A percentile compares a stretch with the other conserved stretches of the same genome.
Conservation (phyloP, 176 grass and related monocot genomes). For the Olyra latifolia region DNA sequence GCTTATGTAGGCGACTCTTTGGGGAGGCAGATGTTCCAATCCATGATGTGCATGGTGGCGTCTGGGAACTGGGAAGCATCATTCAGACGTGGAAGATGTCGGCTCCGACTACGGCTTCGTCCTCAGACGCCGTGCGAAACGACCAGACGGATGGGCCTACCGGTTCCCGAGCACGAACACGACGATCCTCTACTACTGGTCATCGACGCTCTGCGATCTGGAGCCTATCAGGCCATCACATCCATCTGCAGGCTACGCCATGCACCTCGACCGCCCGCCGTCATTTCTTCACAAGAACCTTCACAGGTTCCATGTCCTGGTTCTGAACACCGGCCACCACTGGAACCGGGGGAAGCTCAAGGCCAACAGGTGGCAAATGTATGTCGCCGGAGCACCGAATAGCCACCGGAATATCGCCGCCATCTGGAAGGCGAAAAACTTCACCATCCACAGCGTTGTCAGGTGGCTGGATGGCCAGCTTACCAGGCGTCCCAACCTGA, state of each 20-base stretch:
- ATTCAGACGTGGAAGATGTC: conserved; percentile 47
- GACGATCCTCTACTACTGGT: conserved; percentile 65
- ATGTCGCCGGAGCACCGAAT: conserved; percentile 27
- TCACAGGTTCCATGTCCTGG: conserved; percentile 37
- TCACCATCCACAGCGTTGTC: conserved; percentile 42
- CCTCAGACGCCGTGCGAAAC: conserved; percentile 17
- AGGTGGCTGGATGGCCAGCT: conserved; percentile 46
- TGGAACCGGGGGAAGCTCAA: conserved; percentile 59
- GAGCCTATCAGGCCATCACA: conserved; percentile 50
- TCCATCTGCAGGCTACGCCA: conserved; percentile 54
- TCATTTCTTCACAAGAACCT: conserved; percentile 51
- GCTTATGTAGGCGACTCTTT: conserved; percentile 68
- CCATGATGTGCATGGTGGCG: conserved; percentile 62
- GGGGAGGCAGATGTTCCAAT: conserved; percentile 72
- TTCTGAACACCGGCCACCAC: conserved; percentile 54
- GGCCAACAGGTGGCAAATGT: conserved; percentile 48
- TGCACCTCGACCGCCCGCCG: conserved; percentile 64
- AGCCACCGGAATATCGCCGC: neutral
- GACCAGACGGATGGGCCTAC: conserved; percentile 64
- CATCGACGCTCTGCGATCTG: conserved; percentile 65
- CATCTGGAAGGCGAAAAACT: conserved; percentile 44
- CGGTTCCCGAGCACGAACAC: conserved; percentile 62
- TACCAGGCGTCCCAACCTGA: conserved; percentile 28
- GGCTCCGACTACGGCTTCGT: conserved; percentile 39
- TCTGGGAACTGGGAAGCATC: conserved; percentile 36